Evolutionary conservation across 176 grass and related monocot species (phyloP), one percentile per base, ranked within the genome.

Genomic region (Hordeum marinum): DNA sequence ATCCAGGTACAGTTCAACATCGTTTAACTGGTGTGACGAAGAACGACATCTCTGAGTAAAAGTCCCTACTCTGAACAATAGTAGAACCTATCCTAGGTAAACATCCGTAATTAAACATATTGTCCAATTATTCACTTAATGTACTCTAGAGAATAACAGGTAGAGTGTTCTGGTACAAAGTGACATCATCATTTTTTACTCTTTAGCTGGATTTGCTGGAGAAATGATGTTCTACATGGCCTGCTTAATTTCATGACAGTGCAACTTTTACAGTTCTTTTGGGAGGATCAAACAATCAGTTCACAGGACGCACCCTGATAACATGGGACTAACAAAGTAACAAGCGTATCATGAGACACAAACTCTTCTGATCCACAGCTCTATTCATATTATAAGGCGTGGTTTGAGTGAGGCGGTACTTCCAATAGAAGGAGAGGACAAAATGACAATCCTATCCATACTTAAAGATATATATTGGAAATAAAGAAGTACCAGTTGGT

Each of bases 321-420:
- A 29, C 77, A 31, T 79, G 77, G 60, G 37, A 78, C n/a, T 39
- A 63, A 64, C 39, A 41, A 79, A 78, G 12, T 39, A 63, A 64
- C 39, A 41, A 79, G 23, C 24, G 25, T 79, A 55, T 65, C 11
- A n/a, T 61, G 32, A 62, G 25, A 41, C 41, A 83, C 26, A 32
- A 78, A 20, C 46, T 39, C 46, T 39, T 61, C 15, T 23, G 45
- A 55, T 57, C 52, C 52, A 57, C 18, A 57, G 21, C 7, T 55
- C 50, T 57, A 57, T 57, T 57, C 52, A 57, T 20, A 55, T 55
- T 18, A 55, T 55, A 55, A 57, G 52, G 7, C 18, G 0, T 21
- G 21, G 52, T 18, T 55, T 55, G 18, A 57, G 52, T 57, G 52
- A 7, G 52, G 18, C 52, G 8, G 52, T 57, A 57, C 18, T 18